Conservation (phyloP, 2,329 filamentous ascomycete genomes). For the Epichloe gansuensis region DNA sequence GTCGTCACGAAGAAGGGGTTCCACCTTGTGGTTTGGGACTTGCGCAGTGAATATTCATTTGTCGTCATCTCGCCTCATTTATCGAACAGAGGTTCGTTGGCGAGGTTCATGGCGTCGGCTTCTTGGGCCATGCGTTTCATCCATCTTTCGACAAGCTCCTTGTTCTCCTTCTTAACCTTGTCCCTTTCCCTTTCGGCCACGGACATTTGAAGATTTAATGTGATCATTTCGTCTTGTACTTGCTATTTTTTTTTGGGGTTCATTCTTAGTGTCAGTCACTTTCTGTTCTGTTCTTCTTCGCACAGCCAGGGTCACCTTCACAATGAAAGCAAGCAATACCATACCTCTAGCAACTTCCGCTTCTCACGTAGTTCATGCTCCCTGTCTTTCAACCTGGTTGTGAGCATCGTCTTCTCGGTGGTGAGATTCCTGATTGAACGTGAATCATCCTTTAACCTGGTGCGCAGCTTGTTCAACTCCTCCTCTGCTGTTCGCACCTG, state of each 20-base stretch:
- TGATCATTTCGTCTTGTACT: slow-evolving; percentile 86
- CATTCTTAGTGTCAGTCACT: neutral
- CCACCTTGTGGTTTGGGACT: neutral
- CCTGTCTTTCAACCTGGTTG: slow-evolving; percentile 60
- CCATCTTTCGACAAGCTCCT: slow-evolving; percentile 81
- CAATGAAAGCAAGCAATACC: neutral
- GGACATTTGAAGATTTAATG: slow-evolving; percentile 76
- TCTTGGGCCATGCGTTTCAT: slow-evolving; percentile 79
- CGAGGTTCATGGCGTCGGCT: slow-evolving; percentile 73
- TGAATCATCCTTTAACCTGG: slow-evolving; percentile 45
- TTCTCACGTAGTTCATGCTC: slow-evolving; percentile 81
- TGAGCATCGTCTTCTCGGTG: slow-evolving; percentile 47
- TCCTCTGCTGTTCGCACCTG: slow-evolving; percentile 49
- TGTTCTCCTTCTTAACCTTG: slow-evolving; percentile 69
- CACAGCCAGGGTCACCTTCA: too few species aligned
- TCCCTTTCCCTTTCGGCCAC: slow-evolving; percentile 67
- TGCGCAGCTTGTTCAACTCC: slow-evolving; percentile 52
- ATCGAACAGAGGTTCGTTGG: slow-evolving; percentile 36
- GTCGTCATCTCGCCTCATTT: neutral
- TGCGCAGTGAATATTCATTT: neutral
- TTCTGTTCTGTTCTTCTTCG: neutral
- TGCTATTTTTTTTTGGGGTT: slow-evolving; percentile 37
- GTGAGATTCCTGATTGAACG: slow-evolving; percentile 50
- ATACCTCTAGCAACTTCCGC: slow-evolving; percentile 65
- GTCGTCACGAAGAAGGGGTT: neutral